Conservation (phyloP, 768 basidiomycete genomes). For the Termitomyces sp. region DNA sequence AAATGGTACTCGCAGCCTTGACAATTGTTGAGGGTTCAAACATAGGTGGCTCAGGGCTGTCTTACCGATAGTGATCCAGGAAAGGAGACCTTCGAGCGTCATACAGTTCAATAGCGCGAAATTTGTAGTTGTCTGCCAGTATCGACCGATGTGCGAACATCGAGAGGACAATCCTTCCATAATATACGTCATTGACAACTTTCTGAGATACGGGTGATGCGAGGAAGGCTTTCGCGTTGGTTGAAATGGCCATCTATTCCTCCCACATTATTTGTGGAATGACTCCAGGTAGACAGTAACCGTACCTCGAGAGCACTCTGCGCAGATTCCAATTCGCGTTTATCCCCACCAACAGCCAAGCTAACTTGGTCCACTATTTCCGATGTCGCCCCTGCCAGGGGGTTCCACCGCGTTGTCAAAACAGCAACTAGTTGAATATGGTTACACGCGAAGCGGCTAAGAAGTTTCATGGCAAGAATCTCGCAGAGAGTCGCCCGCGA, state of each 20-base stretch:
- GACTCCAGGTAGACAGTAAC: constrained; percentile 7
- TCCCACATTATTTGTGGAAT: neutral
- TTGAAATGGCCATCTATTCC: constrained; percentile 81
- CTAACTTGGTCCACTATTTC: constrained; percentile 70
- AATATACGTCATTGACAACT: constrained; percentile 84
- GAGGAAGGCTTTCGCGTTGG: constrained; percentile 80
- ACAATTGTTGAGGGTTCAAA: constrained; percentile 1
- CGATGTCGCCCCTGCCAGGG: constrained; percentile 70
- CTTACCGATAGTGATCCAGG: constrained; percentile 79
- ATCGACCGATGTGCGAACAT: constrained; percentile 64
- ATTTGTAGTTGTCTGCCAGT: constrained; percentile 89
- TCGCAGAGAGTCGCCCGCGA: constrained; percentile 77
- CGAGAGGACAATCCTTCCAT: constrained; percentile 72
- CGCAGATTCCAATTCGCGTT: constrained; percentile 62
- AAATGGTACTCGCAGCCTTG: constrained; percentile 74
- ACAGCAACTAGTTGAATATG: constrained; percentile 77
- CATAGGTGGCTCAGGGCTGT: neutral
- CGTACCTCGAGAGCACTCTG: constrained; percentile 86
- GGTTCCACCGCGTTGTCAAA: constrained; percentile 81
- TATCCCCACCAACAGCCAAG: constrained; percentile 49
- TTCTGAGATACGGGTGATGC: constrained; percentile 81
- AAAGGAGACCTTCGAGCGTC: constrained; percentile 63
- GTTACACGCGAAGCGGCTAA: constrained; percentile 68
- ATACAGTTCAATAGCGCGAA: constrained; percentile 69
- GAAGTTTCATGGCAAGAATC: constrained; percentile 84